Evolutionary conservation across 2,329 filamentous ascomycete genomes (phyloP).

Genomic region (Lachnellula hyalina): DNA sequence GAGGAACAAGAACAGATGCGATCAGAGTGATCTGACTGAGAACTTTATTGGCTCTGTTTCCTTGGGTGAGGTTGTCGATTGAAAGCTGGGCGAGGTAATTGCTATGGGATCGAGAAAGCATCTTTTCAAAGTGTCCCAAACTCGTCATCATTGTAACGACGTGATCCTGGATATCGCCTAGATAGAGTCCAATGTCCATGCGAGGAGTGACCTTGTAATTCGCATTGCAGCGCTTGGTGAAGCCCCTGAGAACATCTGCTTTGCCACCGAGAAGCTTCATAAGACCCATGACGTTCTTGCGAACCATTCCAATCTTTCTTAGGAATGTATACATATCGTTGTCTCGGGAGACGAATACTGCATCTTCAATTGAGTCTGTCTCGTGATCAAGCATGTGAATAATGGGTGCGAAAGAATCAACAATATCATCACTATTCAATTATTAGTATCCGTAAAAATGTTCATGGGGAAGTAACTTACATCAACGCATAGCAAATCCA

Average conservation of each 20-base stretch:
- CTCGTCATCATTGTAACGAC: constrained; percentile 99
- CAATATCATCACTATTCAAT: constrained; percentile 75
- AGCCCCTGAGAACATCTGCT: constrained; percentile 95
- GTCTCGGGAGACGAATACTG: constrained; percentile 85
- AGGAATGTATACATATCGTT: constrained; percentile 87
- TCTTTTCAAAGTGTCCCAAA: constrained; percentile 93
- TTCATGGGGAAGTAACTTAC: constrained; percentile 44
- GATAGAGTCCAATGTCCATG: constrained; percentile 93
- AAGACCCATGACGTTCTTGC: constrained; percentile 91
- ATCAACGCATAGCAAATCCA: constrained; percentile 99
- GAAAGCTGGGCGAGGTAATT: constrained; percentile 95
- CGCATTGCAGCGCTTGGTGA: constrained; percentile 98
- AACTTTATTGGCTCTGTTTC: constrained; percentile 81
- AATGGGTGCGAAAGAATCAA: constrained; percentile 87
- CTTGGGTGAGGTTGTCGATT: constrained; percentile 84
- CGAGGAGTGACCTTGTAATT: constrained; percentile 92
- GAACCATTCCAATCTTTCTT: constrained; percentile 79
- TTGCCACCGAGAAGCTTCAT: constrained; percentile 93
- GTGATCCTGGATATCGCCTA: constrained; percentile 97
- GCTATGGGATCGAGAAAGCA: constrained; percentile 86
- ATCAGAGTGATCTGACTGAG: constrained; percentile 93
- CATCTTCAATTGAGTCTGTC: constrained; percentile 90
- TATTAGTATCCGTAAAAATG: constrained; percentile 6
- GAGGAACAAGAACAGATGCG: constrained; percentile 89
- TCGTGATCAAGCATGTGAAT: constrained; percentile 83